Percentiles rank a stretch among this genome's conserved stretches.
Evolutionary conservation across 2,329 filamentous ascomycete genomes (phyloP).

Genomic region (Fusarium torulosum): DNA sequence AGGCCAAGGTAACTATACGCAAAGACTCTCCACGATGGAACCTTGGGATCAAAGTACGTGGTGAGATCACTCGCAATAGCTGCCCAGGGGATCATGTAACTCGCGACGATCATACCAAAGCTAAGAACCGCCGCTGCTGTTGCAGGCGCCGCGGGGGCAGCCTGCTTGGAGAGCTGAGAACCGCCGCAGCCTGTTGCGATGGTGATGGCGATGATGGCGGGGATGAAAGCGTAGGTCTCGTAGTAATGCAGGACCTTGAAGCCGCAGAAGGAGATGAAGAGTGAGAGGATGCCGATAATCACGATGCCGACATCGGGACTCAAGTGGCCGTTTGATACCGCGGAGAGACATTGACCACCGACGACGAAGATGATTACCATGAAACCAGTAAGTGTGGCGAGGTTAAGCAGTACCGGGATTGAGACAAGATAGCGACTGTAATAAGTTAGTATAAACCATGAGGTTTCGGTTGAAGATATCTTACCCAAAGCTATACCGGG

Average conservation of each 20-base stretch:
- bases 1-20: conserved; percentile 69
- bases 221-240: conserved; percentile 69
- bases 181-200: conserved; percentile 68
- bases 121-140: conserved; percentile 63
- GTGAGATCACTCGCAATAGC: conserved; percentile 70
- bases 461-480: background rate
- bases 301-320: conserved; percentile 70
- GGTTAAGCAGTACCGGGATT: conserved; percentile 71
- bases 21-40: conserved; percentile 65
- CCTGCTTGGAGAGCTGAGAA: conserved; percentile 62
- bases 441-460: background rate
- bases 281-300: conserved; percentile 67
- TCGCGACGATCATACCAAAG: conserved; percentile 72
- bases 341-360: conserved; percentile 69
- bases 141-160: conserved; percentile 54
- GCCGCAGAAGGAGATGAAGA: conserved; percentile 73
- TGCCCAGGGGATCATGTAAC: conserved; percentile 73
- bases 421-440: conserved; percentile 66
- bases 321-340: conserved; percentile 63
- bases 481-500: conserved; percentile 72
- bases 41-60: conserved; percentile 70
- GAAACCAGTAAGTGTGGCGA: conserved; percentile 74
- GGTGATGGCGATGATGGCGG: conserved; percentile 65
- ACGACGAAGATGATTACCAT: conserved; percentile 71
- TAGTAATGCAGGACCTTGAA: conserved; percentile 69